Base-by-base conservation (phyloP, 257 asterid genomes). In the Echites panduratus region DNA sequence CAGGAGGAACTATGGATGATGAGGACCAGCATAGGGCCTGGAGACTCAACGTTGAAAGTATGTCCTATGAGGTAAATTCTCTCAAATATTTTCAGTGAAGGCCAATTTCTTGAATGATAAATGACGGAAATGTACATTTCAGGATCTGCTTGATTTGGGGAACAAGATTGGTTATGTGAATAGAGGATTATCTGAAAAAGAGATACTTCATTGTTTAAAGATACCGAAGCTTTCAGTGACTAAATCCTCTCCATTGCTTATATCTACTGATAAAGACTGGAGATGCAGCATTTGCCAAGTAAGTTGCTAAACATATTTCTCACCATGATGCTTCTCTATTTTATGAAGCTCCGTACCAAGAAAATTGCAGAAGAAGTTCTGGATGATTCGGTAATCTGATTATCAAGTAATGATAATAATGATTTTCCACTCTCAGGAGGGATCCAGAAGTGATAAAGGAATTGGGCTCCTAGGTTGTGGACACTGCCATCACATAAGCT, bases 271-370 rank as follows among this genome's bases (percentile, higher is more conserved):
- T 9, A 82, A 68, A 82, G 85, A 79, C 45, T 77, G 83, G 83
- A 84, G 75, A 79, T 89, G 93, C 69, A 87, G 87, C 82, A 86
- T 87, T 70, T 89, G 93, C 70, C 93, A 87, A 79, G 91, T 87
- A 48, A 80, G 87, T 44, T 59, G 38, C n/a, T 14, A 27, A 40
- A 7, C 68, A 26, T 44, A 9, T n/a, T 5, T 27, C 1, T 12
- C 32, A 24, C 1, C 9, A 4, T 67, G 29, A 7, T 5, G 38
- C 20, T 50, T n/a, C 57, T 49, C 17, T 5, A 0, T 4, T 0
- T 9, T 11, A 48, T 20, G 0, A 53, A 0, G 11, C 58, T 20
- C 22, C 43, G 11, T 49, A 45, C 38, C 38, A 32, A 32, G 38
- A 32, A 32, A 32, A 32, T 32, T 32, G 38, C 38, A 32, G 38